Evolutionary conservation across 2,329 filamentous ascomycete genomes (phyloP), one percentile per base, ranked within the genome.

Genomic region (Ophiostoma sp.): DNA sequence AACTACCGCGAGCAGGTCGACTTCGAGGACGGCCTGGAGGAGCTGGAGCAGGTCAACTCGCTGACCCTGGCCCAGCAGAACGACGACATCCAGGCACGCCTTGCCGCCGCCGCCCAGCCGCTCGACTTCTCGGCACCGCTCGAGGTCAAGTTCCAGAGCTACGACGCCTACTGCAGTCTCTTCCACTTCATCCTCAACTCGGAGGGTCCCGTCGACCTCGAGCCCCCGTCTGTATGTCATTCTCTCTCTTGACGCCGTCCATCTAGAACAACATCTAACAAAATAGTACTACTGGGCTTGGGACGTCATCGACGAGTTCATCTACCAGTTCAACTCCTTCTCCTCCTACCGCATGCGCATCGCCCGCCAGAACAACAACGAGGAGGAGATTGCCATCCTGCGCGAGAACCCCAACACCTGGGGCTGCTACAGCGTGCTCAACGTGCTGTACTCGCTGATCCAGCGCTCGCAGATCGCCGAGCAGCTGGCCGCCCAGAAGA

Each of bases 251-350:
- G n/a, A n/a, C n/a, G n/a, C n/a, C n/a, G n/a, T n/a, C n/a, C n/a
- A n/a, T n/a, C n/a, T n/a, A n/a, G n/a, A 31, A 35, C 33, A 33
- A 20, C 39, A 33, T 67, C 67, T 75, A 39, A 39, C 36, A 39
- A 35, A 67, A 64, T 79, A 98, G 93, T 96, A 97, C 84, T 97
- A 94, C 85, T 99, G 95, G 95, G 95, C 95, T 60, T 99, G 95
- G 95, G 95, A 99, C 81, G 94, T 98, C 76, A 97, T 99, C 82
- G 95, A 99, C 81, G 95, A 99, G 82, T 99, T 99, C 85, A 98
- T 99, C 83, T 99, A 99, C 85, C 95, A 99, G 81, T 99, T 99
- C 86, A 97, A 99, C 86, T 96, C 94, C 72, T 99, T 99, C 86
- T 98, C 93, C 80, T 93, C 93, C 73, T 97, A 97, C 87, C 90